These are phyloP conservation scores for Cryptosporidium parvum DNA, from an alignment of 169 alveolate genomes.

Conservation along the genomic window DNA sequence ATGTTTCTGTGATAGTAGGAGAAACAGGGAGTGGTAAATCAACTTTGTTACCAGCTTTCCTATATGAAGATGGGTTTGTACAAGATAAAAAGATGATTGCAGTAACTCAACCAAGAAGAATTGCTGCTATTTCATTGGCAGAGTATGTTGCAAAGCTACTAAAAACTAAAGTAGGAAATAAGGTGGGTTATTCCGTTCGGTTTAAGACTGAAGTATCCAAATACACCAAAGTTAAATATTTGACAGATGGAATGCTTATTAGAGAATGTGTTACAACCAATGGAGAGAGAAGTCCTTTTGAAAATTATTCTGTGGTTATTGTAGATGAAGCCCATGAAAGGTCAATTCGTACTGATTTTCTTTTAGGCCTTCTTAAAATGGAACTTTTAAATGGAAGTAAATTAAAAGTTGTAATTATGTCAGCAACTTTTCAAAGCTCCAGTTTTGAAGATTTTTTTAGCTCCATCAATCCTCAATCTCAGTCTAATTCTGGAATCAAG, in stretches of 20 bases:
- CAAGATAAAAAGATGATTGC: constrained; percentile 81
- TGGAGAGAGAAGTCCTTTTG: constrained; percentile 77
- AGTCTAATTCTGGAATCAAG: background rate
- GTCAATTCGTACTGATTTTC: constrained; percentile 92
- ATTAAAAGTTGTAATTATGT: constrained; percentile 91
- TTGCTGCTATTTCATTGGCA: constrained; percentile 93
- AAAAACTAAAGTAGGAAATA: constrained; percentile 87
- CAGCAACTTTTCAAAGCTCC: constrained; percentile 92
- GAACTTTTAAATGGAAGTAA: constrained; percentile 84
- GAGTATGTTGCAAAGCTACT: constrained; percentile 88
- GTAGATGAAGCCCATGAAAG: constrained; percentile 97
- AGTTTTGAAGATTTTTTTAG: constrained; percentile 86
- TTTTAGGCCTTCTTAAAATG: constrained; percentile 89
- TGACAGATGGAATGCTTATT: constrained; percentile 95
- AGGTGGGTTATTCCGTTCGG: constrained; percentile 93
- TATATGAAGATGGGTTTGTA: constrained; percentile 76
- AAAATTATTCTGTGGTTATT: constrained; percentile 88
- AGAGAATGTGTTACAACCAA: constrained; percentile 91
- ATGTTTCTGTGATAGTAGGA: constrained; percentile 91
- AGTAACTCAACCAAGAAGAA: constrained; percentile 92
- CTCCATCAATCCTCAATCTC: constrained; percentile 2
- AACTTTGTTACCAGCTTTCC: constrained; percentile 79
- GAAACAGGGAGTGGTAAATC: constrained; percentile 95
- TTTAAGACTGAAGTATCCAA: constrained; percentile 88
- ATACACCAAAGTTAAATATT: constrained; percentile 90